Conservation (phyloP, 768 basidiomycete species). For the Termitomyces sp. region DNA sequence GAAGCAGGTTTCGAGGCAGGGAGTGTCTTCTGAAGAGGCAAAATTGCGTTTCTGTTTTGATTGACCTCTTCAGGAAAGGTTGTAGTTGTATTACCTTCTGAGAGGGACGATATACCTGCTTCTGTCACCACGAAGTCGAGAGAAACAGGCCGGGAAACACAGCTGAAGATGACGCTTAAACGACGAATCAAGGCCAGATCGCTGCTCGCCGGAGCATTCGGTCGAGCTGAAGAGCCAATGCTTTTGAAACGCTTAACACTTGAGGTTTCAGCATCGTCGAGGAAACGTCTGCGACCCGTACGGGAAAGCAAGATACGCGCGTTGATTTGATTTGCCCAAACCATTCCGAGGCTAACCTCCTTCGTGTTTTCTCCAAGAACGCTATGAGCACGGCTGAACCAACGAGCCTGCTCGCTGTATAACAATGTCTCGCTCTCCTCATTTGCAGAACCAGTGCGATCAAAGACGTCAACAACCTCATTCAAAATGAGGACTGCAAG, state of each 20-base stretch:
- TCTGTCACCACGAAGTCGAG: conserved; percentile 75
- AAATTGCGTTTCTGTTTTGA: conserved; percentile 6
- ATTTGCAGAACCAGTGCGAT: conserved; percentile 24
- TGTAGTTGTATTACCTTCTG: conserved; percentile 17
- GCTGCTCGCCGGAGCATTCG: conserved; percentile 17
- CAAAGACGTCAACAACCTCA: conserved; percentile 82
- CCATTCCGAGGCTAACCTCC: conserved; percentile 83
- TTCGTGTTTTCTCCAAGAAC: conserved; percentile 59
- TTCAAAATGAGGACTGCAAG: conserved; percentile 85
- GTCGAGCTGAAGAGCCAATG: conserved; percentile 5
- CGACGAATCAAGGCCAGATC: conserved; percentile 61
- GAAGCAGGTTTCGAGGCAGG: not conserved
- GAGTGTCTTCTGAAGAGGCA: not conserved
- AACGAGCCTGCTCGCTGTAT: conserved; percentile 72
- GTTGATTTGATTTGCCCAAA: conserved; percentile 94
- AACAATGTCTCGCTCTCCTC: conserved; percentile 36
- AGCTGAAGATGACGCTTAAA: conserved; percentile 76
- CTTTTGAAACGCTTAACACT: conserved; percentile 26
- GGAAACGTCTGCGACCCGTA: conserved; percentile 63
- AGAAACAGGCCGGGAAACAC: conserved; percentile 50
- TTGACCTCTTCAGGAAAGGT: not conserved
- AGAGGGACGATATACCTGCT: conserved; percentile 46
- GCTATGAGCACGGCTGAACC: conserved; percentile 69
- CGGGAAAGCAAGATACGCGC: conserved; percentile 78
- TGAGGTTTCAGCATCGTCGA: conserved; percentile 32